Percentiles rank a stretch among this genome's conserved stretches.
These are phyloP conservation scores for Rauvolfia tetraphylla DNA, from an alignment of 257 asterid genomes.

Conservation along the genomic window DNA sequence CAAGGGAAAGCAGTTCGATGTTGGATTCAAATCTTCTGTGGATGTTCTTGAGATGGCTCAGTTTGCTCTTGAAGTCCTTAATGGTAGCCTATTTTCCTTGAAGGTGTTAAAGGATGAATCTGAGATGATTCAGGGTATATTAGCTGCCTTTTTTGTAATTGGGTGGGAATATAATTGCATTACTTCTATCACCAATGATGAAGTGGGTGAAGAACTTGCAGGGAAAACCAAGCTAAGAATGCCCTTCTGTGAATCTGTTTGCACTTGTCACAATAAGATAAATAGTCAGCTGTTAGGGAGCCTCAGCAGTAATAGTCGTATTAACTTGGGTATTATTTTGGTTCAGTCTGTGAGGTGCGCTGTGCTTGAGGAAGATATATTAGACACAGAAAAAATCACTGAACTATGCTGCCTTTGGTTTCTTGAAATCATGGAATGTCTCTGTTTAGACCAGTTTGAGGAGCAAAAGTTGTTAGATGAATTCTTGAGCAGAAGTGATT, in stretches of 20 bases:
- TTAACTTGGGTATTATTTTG: constrained; percentile 50
- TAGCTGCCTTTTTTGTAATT: constrained; percentile 61
- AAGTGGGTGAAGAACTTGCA: constrained; percentile 39
- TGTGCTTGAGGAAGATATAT: constrained; percentile 38
- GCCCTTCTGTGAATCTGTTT: constrained; percentile 58
- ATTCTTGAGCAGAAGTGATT: constrained; percentile 53
- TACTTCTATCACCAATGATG: constrained; percentile 37
- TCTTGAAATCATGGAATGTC: constrained; percentile 51
- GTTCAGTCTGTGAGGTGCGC: constrained; percentile 50
- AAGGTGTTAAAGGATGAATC: constrained; percentile 46
- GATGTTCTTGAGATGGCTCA: constrained; percentile 51
- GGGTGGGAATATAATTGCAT: constrained; percentile 74
- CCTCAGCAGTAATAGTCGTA: constrained; percentile 33
- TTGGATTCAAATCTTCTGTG: constrained; percentile 39
- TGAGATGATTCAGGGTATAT: constrained; percentile 55
- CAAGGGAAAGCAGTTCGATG: constrained; percentile 30
- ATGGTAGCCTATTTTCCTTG: constrained; percentile 62
- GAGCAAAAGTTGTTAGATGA: constrained; percentile 73
- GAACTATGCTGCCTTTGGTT: constrained; percentile 72
- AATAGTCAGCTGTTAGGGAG: constrained; percentile 41
- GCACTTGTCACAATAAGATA: constrained; percentile 43
- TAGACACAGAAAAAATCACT: constrained; percentile 47
- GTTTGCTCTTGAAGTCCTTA: constrained; percentile 72
- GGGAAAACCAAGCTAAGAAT: constrained; percentile 48
- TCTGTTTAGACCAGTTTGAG: constrained; percentile 67